phyloP scores from a whole-genome alignment of 2,329 filamentous ascomycete species.

The Fusarium nurragi region DNA sequence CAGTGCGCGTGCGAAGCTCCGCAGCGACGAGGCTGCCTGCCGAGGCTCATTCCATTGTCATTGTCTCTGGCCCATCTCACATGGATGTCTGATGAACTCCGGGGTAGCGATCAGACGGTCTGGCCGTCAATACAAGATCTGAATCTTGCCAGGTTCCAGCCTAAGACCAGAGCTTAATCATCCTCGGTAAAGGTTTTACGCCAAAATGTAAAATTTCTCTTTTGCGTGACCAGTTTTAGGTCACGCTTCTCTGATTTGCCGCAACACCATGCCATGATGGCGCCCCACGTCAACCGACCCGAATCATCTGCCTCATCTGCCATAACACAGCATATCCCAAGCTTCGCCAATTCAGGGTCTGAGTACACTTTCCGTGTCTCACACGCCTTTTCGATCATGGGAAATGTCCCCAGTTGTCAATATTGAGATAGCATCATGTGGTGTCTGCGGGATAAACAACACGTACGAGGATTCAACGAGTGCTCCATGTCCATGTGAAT shows the following conservation, averaged over 20 bases:
- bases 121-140: not conserved
- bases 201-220: not conserved
- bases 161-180: not conserved
- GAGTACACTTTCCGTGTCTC: constrained; percentile 33
- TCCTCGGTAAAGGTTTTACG: not conserved
- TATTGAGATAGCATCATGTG: constrained; percentile 22
- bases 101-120: not conserved
- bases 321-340: constrained; percentile 5
- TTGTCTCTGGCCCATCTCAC: constrained; percentile 11
- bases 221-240: constrained; percentile 33
- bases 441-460: constrained; percentile 17
- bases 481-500: constrained; percentile 35
- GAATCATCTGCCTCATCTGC: constrained; percentile 44
- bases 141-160: constrained; percentile 13
- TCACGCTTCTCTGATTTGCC: constrained; percentile 30
- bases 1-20: constrained; percentile 25
- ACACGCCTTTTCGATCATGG: constrained; percentile 27
- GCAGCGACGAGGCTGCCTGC: constrained; percentile 26
- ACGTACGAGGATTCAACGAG: not conserved
- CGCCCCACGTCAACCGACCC: constrained; percentile 33
- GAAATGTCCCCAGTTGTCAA: constrained; percentile 1
- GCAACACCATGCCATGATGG: constrained; percentile 31
- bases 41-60: constrained; percentile 1
- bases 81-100: constrained; percentile 2
- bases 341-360: constrained; percentile 21